Evolutionary conservation across 768 basidiomycete genomes (phyloP).

Genomic region (Mycena albidolilacea): DNA sequence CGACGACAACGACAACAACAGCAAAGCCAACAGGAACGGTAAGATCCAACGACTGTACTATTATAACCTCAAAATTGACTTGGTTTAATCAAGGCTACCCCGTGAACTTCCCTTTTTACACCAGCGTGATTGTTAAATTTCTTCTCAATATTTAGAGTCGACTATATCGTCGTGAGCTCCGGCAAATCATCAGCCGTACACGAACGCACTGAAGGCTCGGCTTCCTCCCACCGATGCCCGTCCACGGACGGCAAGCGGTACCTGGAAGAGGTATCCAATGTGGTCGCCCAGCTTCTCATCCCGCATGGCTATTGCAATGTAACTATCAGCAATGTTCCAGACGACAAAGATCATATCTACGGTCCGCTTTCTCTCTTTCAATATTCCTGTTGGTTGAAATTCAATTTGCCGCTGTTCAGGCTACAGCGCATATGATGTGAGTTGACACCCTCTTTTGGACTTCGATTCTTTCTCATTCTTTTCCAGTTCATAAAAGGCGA

Average conservation of each 20-base stretch:
- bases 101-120: background rate
- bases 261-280: conserved; percentile 52
- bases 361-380: conserved; percentile 18
- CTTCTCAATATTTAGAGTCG: conserved; percentile 45
- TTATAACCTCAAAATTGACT: background rate
- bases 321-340: conserved; percentile 56
- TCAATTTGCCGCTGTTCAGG: conserved; percentile 14
- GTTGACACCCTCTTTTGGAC: background rate
- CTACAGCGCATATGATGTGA: conserved; percentile 37
- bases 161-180: conserved; percentile 71
- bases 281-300: conserved; percentile 50
- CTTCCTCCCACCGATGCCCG: conserved; percentile 58
- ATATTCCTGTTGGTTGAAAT: background rate
- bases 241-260: conserved; percentile 59
- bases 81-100: conserved; percentile 9
- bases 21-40: conserved; percentile 50
- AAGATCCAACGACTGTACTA: conserved; percentile 28
- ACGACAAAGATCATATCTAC: conserved; percentile 56
- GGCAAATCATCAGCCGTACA: conserved; percentile 58
- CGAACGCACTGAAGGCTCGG: conserved; percentile 48
- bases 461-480: conserved; percentile 5
- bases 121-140: background rate
- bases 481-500: conserved; percentile 46
- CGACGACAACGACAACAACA: conserved; percentile 52
- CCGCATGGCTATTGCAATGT: conserved; percentile 52